Evolutionary conservation across 1,139 yeast species (phyloP), one percentile per base, ranked within the genome.

Genomic region (Taphrina confusa): DNA sequence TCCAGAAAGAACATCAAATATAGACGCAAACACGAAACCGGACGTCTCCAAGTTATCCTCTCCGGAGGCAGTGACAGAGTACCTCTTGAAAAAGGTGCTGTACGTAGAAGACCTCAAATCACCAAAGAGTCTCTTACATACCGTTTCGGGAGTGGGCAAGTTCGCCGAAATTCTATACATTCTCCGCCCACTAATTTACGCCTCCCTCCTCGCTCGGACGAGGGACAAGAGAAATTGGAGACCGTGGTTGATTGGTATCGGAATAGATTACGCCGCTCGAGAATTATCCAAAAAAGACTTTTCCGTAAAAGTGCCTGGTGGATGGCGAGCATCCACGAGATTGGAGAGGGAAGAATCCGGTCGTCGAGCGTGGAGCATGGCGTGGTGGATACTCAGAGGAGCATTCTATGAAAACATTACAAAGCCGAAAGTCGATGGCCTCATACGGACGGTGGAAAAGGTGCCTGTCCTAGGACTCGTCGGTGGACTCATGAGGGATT

Each of bases 381-480:
- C 72, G 65, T 75, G 78, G 78, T 76, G 77, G 76, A 31, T 67
- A 16, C 60, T 76, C 54, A 69, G 78, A 4, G 77, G 77, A 3
- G 72, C 74, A 61, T 69, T 74, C 68, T 75, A 74, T 67, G 69
- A 72, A 30, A 63, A 68, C 14, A 57, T 69, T 47, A 70, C 76
- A n/a, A 63, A 61, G 62, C 63, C 62, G 8, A 54, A 16, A 4
- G 23, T 30, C 11, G 40, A 36, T 50, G 36, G 31, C 9, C 11
- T 44, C 16, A 28, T 55, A n/a, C 20, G 14, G 2, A 11, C 28
- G 20, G 18, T 33, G 16, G 57, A 36, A 9, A 42, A 45, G 50
- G 49, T 54, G 31, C 57, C 47, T 65, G 51, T 75, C 2, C 57
- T 74, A 34, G 68, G 66, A 36, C 63, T 75, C 31, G 65, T 70